These are phyloP conservation scores for Fusarium ramigenum DNA, from an alignment of 2,329 filamentous ascomycete genomes.

Conservation along the genomic window DNA sequence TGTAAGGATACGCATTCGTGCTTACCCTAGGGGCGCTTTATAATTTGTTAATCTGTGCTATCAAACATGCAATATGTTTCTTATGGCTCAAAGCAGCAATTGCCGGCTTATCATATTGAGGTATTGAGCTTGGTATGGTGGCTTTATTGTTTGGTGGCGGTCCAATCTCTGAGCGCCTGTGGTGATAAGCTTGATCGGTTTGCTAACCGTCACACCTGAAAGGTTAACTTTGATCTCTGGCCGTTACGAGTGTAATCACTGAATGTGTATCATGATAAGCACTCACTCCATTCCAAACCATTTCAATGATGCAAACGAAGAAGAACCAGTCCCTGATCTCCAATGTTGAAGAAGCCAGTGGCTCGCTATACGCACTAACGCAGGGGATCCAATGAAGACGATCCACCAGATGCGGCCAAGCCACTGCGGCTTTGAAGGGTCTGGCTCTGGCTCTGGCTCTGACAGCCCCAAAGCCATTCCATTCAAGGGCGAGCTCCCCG, in stretches of 20 bases:
- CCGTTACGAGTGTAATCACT: neutral
- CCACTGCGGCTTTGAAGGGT: slow-evolving; percentile 35
- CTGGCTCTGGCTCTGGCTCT: slow-evolving; percentile 7
- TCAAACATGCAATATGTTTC: neutral
- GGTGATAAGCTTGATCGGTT: neutral
- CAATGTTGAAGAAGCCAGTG: slow-evolving; percentile 16
- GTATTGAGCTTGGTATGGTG: neutral
- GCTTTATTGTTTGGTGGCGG: neutral
- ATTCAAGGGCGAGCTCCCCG: slow-evolving; percentile 22
- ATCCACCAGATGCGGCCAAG: slow-evolving; percentile 29
- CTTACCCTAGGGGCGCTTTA: neutral
- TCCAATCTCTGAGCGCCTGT: neutral
- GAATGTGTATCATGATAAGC: neutral
- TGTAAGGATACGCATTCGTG: neutral
- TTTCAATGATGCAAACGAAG: neutral
- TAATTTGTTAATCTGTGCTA: neutral
- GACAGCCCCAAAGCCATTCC: neutral
- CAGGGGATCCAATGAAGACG: slow-evolving; percentile 2
- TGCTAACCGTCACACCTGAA: neutral
- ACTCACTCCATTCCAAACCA: neutral
- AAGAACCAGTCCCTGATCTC: neutral
- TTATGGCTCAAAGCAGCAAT: neutral
- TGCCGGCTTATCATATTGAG: neutral
- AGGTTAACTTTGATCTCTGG: neutral
- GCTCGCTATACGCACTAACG: slow-evolving; percentile 12